Evolutionary conservation across 169 alveolate species (phyloP).

Genomic region (Cryptosporidium ryanae): DNA sequence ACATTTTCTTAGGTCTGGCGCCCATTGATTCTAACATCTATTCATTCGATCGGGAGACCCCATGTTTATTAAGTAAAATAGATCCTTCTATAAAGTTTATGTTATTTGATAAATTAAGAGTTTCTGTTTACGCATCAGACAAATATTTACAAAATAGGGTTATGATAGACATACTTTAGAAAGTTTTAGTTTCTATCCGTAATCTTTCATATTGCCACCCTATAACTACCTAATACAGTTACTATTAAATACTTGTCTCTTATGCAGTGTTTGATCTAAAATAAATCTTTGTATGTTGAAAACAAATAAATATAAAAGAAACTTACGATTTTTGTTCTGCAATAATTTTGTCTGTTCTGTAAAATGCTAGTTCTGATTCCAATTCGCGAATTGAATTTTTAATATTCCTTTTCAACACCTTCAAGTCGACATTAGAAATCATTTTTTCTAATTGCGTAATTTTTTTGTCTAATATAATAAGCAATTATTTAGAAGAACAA

Average conservation of each 20-base stretch:
- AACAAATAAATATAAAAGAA: not conserved
- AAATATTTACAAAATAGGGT: conserved; percentile 80
- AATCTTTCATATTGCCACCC: not conserved
- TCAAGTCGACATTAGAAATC: conserved; percentile 28
- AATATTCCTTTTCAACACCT: conserved; percentile 41
- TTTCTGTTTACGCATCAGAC: conserved; percentile 76
- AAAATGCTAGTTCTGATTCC: conserved; percentile 66
- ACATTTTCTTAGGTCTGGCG: conserved; percentile 76
- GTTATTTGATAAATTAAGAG: conserved; percentile 78
- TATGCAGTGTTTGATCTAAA: conserved; percentile 64
- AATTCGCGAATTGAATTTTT: conserved; percentile 48
- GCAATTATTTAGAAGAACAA: not conserved
- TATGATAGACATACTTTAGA: conserved; percentile 75
- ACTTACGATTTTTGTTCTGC: conserved; percentile 75
- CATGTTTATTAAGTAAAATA: conserved; percentile 16
- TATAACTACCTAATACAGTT: not conserved
- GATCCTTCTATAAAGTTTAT: conserved; percentile 64
- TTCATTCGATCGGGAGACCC: conserved; percentile 70
- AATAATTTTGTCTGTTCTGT: conserved; percentile 50
- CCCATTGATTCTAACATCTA: conserved; percentile 72
- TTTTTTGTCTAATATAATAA: conserved; percentile 31
- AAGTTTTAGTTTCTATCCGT: not conserved
- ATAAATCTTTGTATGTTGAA: not conserved
- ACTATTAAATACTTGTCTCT: not conserved
- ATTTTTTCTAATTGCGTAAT: conserved; percentile 48